These are phyloP conservation scores for Daedaleopsis sinensis DNA, from an alignment of 768 basidiomycete genomes.

Conservation along the genomic window DNA sequence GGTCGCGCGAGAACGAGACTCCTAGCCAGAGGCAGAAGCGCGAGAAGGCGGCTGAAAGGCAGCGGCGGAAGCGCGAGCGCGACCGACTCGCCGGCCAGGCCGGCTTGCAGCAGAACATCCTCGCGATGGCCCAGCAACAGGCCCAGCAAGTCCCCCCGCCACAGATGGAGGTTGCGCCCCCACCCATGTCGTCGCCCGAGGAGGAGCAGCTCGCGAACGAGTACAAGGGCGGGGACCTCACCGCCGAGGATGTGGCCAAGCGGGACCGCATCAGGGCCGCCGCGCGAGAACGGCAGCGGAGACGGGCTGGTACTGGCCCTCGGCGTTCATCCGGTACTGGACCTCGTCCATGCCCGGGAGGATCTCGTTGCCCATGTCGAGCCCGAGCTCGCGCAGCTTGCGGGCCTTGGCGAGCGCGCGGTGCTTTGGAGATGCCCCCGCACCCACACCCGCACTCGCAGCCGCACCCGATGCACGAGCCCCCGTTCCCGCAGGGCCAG, in stretches of 20 bases:
- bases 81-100: conserved; percentile 54
- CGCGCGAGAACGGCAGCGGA: conserved; percentile 80
- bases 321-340: conserved; percentile 58
- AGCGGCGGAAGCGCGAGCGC: conserved; percentile 81
- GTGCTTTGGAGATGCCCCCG: conserved; percentile 47
- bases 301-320: conserved; percentile 51
- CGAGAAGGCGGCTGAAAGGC: conserved; percentile 86
- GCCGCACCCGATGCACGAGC: conserved; percentile 51
- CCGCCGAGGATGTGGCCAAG: conserved; percentile 65
- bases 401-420: conserved; percentile 76
- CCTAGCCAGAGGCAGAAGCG: conserved; percentile 73
- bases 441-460: conserved; percentile 29
- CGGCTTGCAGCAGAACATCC: conserved; percentile 29
- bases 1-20: conserved; percentile 74
- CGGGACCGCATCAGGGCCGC: conserved; percentile 75
- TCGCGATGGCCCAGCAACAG: conserved; percentile 30
- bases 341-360: conserved; percentile 66
- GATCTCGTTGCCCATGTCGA: conserved; percentile 81
- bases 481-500: conserved; percentile 57
- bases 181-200: conserved; percentile 6
- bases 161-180: conserved; percentile 20
- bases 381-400: conserved; percentile 80
- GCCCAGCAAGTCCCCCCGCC: conserved; percentile 23
- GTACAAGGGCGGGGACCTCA: conserved; percentile 29
- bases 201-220: conserved; percentile 14